Base-by-base conservation (phyloP, 1,284 basidiomycete genomes). In the Porphyrellus sp. region DNA sequence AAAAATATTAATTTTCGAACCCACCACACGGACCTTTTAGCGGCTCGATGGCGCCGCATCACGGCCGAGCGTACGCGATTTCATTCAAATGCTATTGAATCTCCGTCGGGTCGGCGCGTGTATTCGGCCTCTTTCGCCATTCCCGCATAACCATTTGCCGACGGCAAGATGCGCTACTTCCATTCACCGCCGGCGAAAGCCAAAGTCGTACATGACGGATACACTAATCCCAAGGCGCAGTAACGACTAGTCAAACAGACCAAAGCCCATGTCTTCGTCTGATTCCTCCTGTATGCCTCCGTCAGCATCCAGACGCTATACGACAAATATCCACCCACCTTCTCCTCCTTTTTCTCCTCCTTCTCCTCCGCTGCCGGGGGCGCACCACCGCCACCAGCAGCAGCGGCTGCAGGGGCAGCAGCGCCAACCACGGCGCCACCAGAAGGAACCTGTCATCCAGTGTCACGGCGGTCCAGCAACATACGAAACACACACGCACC, bases 181-280 rank as follows among this genome's bases (percentile, higher is more conserved):
- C 35, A 40, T 41, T 30, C 51, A 52, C 63, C 61, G 63, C 59
- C 61, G 56, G 59, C 27, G 27, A 11, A 38, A 8, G 37, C 37
- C 21, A 24, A 39, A 25, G 33, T 11, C 8, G n/a, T 28, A 35
- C 44, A 43, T n/a, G 51, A 30, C 28, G 37, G 12, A 31, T 42
- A 43, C 33, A 27, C 39, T 44, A 51, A 13, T n/a, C 6, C 18
- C 15, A 33, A 42, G 13, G 43, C 59, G 15, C 25, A 11, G 24
- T 20, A 70, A 62, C n/a, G n/a, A n/a, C 82, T 86, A 94, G 79
- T 95, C 92, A 81, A 95, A 95, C 59, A 95, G 83, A 79, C 92
- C 92, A 76, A 95, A 95, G 79, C 92, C 89, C 89, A 91, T 91
- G 71, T 91, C 89, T 57, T 91, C 89, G 76, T 91, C 89, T 53